Evolutionary conservation across 192 early-diverging fungal genomes (phyloP).

Genomic region (Chytriomyces hyalinus): DNA sequence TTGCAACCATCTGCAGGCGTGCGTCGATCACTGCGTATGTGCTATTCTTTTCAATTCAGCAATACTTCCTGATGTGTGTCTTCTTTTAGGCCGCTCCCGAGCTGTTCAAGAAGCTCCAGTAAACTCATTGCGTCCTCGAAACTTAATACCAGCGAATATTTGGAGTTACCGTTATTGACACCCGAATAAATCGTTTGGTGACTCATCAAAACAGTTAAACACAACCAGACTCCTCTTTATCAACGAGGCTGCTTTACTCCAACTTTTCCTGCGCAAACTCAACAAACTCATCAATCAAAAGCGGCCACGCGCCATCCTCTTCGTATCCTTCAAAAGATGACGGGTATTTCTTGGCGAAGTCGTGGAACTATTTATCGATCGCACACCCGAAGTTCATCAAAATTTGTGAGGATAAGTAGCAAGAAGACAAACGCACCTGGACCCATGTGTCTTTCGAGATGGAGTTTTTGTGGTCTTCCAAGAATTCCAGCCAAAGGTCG

Average conservation of each 20-base stretch:
- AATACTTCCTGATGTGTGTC: not conserved
- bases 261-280: slow-evolving; percentile 40
- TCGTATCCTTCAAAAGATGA: slow-evolving; percentile 72
- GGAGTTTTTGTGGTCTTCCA: slow-evolving; percentile 73
- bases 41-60: not conserved
- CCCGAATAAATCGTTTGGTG: not conserved
- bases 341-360: slow-evolving; percentile 69
- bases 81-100: slow-evolving; percentile 26
- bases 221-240: not conserved
- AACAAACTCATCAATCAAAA: slow-evolving; percentile 77
- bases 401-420: not conserved
- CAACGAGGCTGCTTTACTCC: not conserved
- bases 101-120: slow-evolving; percentile 32
- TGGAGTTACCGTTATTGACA: too few species aligned
- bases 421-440: slow-evolving; percentile 53
- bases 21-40: slow-evolving; percentile 38
- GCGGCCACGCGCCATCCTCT: slow-evolving; percentile 83
- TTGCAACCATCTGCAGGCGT: slow-evolving; percentile 24
- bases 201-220: not conserved
- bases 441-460: slow-evolving; percentile 87
- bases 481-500: slow-evolving; percentile 72
- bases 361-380: slow-evolving; percentile 64
- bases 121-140: not conserved
- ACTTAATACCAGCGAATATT: too few species aligned
- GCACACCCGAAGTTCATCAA: too few species aligned